Conservation (phyloP, 2,329 filamentous ascomycete genomes). For the Exophiala sideris region DNA sequence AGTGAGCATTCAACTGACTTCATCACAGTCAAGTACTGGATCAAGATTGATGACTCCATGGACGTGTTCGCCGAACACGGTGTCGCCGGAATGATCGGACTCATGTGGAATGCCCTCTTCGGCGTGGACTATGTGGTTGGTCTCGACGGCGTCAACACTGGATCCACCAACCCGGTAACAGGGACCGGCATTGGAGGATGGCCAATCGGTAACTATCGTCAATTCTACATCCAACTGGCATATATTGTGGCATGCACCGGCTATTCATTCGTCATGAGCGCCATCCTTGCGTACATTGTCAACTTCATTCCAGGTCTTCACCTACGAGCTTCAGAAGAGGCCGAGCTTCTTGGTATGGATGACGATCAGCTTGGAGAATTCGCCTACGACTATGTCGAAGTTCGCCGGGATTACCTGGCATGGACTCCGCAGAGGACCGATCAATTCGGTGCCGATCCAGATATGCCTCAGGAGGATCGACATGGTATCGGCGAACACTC, state of each 20-base stretch:
- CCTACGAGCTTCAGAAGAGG: slow-evolving; percentile 63
- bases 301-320: slow-evolving; percentile 69
- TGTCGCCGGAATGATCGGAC: slow-evolving; percentile 76
- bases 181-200: slow-evolving; percentile 57
- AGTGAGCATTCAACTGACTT: neutral
- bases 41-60: slow-evolving; percentile 81
- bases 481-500: slow-evolving; percentile 60
- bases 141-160: slow-evolving; percentile 64
- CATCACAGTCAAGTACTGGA: slow-evolving; percentile 62
- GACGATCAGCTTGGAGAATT: slow-evolving; percentile 52
- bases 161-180: slow-evolving; percentile 39
- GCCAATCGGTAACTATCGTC: slow-evolving; percentile 68
- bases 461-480: slow-evolving; percentile 57
- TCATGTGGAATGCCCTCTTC: slow-evolving; percentile 74
- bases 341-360: slow-evolving; percentile 64
- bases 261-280: slow-evolving; percentile 66
- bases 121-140: slow-evolving; percentile 70
- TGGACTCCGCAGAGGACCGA: slow-evolving; percentile 47
- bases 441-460: slow-evolving; percentile 39
- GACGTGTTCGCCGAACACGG: slow-evolving; percentile 91
- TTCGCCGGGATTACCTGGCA: slow-evolving; percentile 49
- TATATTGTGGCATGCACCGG: slow-evolving; percentile 62
- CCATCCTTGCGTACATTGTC: slow-evolving; percentile 66
- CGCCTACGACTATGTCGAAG: slow-evolving; percentile 52
- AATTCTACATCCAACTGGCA: slow-evolving; percentile 68